These are phyloP conservation scores for Capsicum baccatum DNA, from an alignment of 257 asterid species.

Conservation along the genomic window DNA sequence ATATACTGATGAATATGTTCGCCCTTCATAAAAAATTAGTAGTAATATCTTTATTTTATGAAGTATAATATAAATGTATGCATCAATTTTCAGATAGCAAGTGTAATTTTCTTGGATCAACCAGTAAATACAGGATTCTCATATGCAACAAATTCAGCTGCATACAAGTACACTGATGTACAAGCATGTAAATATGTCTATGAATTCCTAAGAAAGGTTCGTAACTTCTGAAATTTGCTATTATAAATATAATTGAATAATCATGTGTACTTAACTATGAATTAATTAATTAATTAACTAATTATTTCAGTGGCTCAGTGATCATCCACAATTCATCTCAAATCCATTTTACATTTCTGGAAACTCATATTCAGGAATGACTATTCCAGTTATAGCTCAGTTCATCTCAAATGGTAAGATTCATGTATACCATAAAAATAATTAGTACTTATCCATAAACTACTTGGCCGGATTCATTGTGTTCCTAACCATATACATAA, in stretches of 20 bases:
- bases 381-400: conserved; percentile 38
- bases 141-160: background rate
- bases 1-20: too few relatives aligned
- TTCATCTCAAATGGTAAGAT: conserved; percentile 40
- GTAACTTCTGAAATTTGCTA: background rate
- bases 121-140: background rate
- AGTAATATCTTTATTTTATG: too few relatives aligned
- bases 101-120: background rate
- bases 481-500: too few relatives aligned
- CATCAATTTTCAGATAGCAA: background rate
- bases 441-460: too few relatives aligned
- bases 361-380: conserved; percentile 46
- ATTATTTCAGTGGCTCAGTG: conserved; percentile 47
- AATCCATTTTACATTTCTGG: conserved; percentile 45
- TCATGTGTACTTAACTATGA: background rate
- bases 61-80: too few relatives aligned
- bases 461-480: too few relatives aligned
- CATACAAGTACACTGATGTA: background rate
- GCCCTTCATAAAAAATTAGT: too few relatives aligned
- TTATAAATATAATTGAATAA: background rate
- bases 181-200: background rate
- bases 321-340: conserved; percentile 37
- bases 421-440: background rate
- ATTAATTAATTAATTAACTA: background rate
- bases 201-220: background rate